Percentiles rank a stretch among this genome's conserved stretches.
These are phyloP conservation scores for Boletus rex-veris DNA, from an alignment of 768 basidiomycete genomes.

Conservation along the genomic window DNA sequence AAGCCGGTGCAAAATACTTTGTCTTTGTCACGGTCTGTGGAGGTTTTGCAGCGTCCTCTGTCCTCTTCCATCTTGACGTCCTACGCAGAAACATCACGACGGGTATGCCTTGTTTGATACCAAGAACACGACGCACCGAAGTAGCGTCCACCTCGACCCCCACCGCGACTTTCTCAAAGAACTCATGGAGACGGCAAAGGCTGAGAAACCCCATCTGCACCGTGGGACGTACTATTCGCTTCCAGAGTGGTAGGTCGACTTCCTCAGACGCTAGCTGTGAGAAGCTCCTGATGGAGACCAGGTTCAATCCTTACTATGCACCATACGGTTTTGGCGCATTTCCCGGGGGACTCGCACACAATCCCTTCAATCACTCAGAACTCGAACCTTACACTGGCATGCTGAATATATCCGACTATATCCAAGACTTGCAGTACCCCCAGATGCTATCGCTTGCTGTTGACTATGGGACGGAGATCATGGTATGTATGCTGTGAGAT, in stretches of 20 bases:
- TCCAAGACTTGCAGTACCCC: slow-evolving; percentile 48
- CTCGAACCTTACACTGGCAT: slow-evolving; percentile 55
- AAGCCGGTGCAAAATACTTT: slow-evolving; percentile 60
- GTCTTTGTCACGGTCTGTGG: slow-evolving; percentile 48
- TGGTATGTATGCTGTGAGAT: slow-evolving; percentile 34
- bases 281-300: slow-evolving; percentile 9
- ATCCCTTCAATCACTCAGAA: slow-evolving; percentile 44
- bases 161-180: slow-evolving; percentile 51
- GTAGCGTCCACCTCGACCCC: slow-evolving; percentile 46
- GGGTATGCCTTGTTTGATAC: slow-evolving; percentile 58
- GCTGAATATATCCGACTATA: slow-evolving; percentile 47
- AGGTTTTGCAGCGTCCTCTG: not conserved
- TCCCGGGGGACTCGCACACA: slow-evolving; percentile 54
- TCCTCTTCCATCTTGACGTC: not conserved
- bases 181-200: slow-evolving; percentile 46
- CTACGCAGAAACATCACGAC: slow-evolving; percentile 55
- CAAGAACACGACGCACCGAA: slow-evolving; percentile 48
- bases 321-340: slow-evolving; percentile 47
- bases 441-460: slow-evolving; percentile 49
- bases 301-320: slow-evolving; percentile 54
- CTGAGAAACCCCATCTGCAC: slow-evolving; percentile 47
- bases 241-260: slow-evolving; percentile 44
- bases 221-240: slow-evolving; percentile 59
- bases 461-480: slow-evolving; percentile 52
- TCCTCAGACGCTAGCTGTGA: not conserved